Evolutionary conservation across 164 flowering plant genomes (phyloP), one percentile per base, ranked within the genome.

Genomic region (Tinospora cordifolia): DNA sequence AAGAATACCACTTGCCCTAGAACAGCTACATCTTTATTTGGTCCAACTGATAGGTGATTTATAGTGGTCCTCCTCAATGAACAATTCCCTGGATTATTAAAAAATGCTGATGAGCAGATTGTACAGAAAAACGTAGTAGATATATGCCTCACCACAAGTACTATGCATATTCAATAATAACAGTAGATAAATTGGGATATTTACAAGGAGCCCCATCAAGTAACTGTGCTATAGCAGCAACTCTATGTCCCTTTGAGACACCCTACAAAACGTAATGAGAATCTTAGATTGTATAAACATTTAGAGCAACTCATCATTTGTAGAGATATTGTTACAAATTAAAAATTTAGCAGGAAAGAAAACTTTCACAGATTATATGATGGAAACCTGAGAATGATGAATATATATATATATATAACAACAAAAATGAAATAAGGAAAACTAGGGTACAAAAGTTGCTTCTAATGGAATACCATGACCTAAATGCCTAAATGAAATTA

Each of bases 1-100:
- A 83, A 84, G 75, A 83, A 82, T 14, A 90, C 69, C 66, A 93
- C 98, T 79, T 84, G 87, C 46, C 88, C 95, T 12, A 77, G 67
- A 59, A 93, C 71, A 62, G 88, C 90, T 62, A 78, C 81, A 66
- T 82, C 72, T 81, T 83, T 87, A 77, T 90, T 93, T 60, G 80
- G 79, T 70, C 97, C 98, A 73, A 86, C 95, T 12, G 41, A 69
- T 60, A 93, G 85, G 70, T 41, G 65, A 74, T 81, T 86, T 62
- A 89, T 44, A 6, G 84, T 82, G 41, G 79, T 81, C 72, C 72
- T 82, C 81, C 70, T 87, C 80, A 84, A 76, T 7, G 87, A 74
- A 47, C 86, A 74, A 74, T 83, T 84, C 80, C 82, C 98, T 93
- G 54, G 34, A 65, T 36, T 27, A 69, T 40, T 27, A 70, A 54